Evolutionary conservation across 176 grass and related monocot genomes (phyloP), one percentile per base, ranked within the genome.

Genomic region (Oropetium thomaeum): DNA sequence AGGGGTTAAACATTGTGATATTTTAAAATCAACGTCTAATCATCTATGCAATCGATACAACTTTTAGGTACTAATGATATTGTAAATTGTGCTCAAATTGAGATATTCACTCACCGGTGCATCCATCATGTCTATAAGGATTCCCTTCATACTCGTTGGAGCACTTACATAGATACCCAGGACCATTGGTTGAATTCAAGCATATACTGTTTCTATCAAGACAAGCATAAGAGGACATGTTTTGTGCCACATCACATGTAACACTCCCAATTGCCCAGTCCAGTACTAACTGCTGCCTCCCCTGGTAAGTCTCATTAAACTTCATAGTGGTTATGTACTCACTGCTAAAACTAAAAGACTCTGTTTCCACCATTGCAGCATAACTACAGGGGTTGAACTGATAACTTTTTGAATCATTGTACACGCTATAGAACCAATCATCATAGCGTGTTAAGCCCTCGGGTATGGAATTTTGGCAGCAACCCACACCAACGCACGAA

Each of bases 221-320:
- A 49, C 69, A 72, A 26, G 69, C 69, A 1, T 72, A 72, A 38
- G 69, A 26, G 13, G 68, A 10, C 29, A 25, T 27, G 49, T 37
- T 34, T 15, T 17, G 35, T 2, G 62, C 81, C 62, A 30, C 39
- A 0, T 48, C 30, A 1, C 81, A 83, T 35, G 62, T 15, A 27
- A 20, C 29, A 39, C n/a, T 59, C 17, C 81, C 52, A 38, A 83
- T 67, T 3, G 47, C 62, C 81, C 81, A 83, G 62, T 83, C 81
- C 10, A 83, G 51, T 10, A 83, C 62, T 26, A 83, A 23, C 0
- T 62, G 80, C 40, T 38, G 52, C n/a, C n/a, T 19, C 1, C 70
- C 80, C 40, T 47, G 0, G 15, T 75, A 45, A 7, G 70, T 82
- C 0, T 75, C 38, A 0, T 82, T 74, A 32, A 82, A 82, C 1